Base-by-base conservation (phyloP, 2,329 filamentous ascomycete genomes). In the Fusarium sp. region DNA sequence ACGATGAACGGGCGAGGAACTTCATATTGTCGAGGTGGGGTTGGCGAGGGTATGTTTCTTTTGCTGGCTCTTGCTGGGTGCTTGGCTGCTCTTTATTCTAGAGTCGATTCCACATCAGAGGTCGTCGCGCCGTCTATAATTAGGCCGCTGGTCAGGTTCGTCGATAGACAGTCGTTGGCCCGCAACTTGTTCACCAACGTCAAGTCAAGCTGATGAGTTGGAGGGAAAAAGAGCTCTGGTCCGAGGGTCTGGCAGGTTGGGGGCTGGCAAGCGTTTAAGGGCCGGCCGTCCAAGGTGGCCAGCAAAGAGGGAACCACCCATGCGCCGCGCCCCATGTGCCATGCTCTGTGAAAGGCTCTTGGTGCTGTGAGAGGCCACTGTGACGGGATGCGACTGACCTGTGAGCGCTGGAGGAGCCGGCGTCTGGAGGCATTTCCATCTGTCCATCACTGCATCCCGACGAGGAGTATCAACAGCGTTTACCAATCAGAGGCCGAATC, bases 231-330 rank as follows among this genome's bases (percentile, higher is more conserved):
- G 58, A 68, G 67, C 66, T 65, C 27, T 48, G 25, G 34, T 39
- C 59, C 23, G 41, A 62, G 48, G 37, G 35, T 30, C 30, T 50
- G 35, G 58, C 68, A 69, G 62, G 50, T 77, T 66, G 74, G 77
- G 78, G 78, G 72, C 65, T 75, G 66, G 67, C 73, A 72, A 67
- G 66, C 59, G 78, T 80, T 78, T 80, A 80, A 77, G 72, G 78
- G 18, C 50, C 27, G 25, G 72, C 71, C 76, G 71, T 76, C 48
- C 70, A 71, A 70, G 65, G 69, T 68, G 72, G 70, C 64, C 68
- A 63, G 67, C 68, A 52, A 58, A 64, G 62, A 48, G 57, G 70
- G 69, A 56, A 27, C 57, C 45, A 56, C 35, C 34, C 16, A 30
- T 32, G 39, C 64, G 58, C 66, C 37, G 48, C 10, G 11, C 16